Conservation (phyloP, 371 early-diverging fungal species). For the Apophysomyces sp. region DNA sequence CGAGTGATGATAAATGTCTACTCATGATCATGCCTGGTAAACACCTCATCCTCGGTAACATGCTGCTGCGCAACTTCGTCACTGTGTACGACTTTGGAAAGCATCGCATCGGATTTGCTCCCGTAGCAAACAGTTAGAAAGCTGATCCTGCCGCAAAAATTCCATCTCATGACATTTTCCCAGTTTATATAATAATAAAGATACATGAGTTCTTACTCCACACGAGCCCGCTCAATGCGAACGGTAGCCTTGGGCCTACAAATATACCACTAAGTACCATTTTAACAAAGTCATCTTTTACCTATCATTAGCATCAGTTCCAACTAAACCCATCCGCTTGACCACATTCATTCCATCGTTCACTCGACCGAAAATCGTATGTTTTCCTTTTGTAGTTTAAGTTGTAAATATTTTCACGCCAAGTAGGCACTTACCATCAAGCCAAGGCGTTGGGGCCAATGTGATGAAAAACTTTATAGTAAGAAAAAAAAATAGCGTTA, state of each 20-base stretch:
- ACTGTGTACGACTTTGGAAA: constrained; percentile 45
- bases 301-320: constrained; percentile 61
- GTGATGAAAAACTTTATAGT: constrained; percentile 75
- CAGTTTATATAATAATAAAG: not conserved
- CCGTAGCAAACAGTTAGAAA: not conserved
- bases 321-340: constrained; percentile 69
- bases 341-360: constrained; percentile 68
- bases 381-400: constrained; percentile 45
- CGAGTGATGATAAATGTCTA: constrained; percentile 18
- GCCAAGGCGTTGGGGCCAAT: constrained; percentile 68
- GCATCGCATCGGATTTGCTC: constrained; percentile 42
- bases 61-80: constrained; percentile 36
- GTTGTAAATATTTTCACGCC: not conserved
- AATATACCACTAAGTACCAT: not conserved
- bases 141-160: not conserved
- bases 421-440: constrained; percentile 60
- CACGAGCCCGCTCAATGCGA: constrained; percentile 32
- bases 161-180: not conserved
- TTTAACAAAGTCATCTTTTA: constrained; percentile 5
- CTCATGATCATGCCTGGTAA: constrained; percentile 27
- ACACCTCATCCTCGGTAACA: constrained; percentile 38
- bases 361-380: constrained; percentile 74
- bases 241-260: constrained; percentile 42
- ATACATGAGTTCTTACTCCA: constrained; percentile 18
- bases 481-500: not conserved